These are phyloP conservation scores for Neopestalotiopsis sp. DNA, from an alignment of 2,329 filamentous ascomycete species.

Conservation along the genomic window DNA sequence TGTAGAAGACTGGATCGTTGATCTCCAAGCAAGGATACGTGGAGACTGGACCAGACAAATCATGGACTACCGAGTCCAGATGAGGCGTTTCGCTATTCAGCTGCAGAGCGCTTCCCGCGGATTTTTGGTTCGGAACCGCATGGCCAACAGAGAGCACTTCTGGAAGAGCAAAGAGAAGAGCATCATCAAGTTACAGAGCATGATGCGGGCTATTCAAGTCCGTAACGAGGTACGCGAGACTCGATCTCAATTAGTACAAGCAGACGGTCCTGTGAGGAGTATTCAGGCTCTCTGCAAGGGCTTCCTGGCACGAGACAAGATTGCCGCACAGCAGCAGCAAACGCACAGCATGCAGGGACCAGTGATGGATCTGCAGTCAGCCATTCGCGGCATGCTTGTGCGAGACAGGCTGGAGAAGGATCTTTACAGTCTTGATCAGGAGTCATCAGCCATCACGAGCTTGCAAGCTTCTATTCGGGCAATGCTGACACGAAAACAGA, in stretches of 20 bases:
- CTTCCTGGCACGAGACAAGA: slow-evolving; percentile 64
- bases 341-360: slow-evolving; percentile 56
- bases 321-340: slow-evolving; percentile 61
- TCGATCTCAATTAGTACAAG: slow-evolving; percentile 64
- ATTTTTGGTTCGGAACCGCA: slow-evolving; percentile 69
- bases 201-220: slow-evolving; percentile 73
- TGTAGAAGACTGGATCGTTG: slow-evolving; percentile 75
- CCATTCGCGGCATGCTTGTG: slow-evolving; percentile 69
- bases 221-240: slow-evolving; percentile 62
- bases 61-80: slow-evolving; percentile 78
- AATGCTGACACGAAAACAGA: slow-evolving; percentile 60
- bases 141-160: slow-evolving; percentile 66
- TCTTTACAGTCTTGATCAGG: slow-evolving; percentile 54
- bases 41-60: slow-evolving; percentile 89
- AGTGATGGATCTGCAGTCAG: slow-evolving; percentile 67
- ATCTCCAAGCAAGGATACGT: slow-evolving; percentile 85
- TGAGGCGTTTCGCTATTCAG: slow-evolving; percentile 78
- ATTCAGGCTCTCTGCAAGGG: slow-evolving; percentile 72
- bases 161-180: slow-evolving; percentile 74
- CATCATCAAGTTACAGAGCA: slow-evolving; percentile 80
- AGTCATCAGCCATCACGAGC: slow-evolving; percentile 54
- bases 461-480: slow-evolving; percentile 73
- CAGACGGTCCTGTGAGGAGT: slow-evolving; percentile 66
- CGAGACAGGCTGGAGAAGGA: slow-evolving; percentile 56
- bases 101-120: slow-evolving; percentile 83